These are phyloP conservation scores for Aspergillus ibericus DNA, from an alignment of 2,329 filamentous ascomycete genomes.

Conservation along the genomic window DNA sequence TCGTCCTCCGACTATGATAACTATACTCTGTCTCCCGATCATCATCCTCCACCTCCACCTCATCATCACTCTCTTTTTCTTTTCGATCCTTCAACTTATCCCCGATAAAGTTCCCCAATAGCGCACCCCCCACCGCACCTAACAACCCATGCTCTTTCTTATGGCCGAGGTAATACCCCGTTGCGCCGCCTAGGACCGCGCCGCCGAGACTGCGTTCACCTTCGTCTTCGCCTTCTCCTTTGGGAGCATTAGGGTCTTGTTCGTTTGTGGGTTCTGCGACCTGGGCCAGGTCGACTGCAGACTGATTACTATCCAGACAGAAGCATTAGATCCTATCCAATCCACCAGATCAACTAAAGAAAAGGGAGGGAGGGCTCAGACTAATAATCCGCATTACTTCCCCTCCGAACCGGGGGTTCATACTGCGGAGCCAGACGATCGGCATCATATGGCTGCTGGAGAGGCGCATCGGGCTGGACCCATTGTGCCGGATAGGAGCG, in stretches of 20 bases:
- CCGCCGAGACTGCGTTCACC: slow-evolving; percentile 58
- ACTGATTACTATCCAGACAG: background rate
- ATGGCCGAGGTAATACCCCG: slow-evolving; percentile 59
- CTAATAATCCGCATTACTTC: slow-evolving; percentile 25
- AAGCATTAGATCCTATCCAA: too few species aligned
- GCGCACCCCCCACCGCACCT: slow-evolving; percentile 58
- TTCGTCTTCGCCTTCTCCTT: slow-evolving; percentile 49
- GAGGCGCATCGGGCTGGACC: slow-evolving; percentile 2
- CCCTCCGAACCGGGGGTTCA: slow-evolving; percentile 2
- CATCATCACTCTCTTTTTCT: slow-evolving; percentile 37
- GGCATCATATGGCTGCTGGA: slow-evolving; percentile 6
- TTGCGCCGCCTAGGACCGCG: slow-evolving; percentile 57
- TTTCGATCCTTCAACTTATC: slow-evolving; percentile 51
- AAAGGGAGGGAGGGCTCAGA: background rate
- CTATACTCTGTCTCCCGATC: slow-evolving; percentile 19
- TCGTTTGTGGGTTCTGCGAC: background rate
- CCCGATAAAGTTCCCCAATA: slow-evolving; percentile 57
- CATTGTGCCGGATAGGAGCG: slow-evolving; percentile 12
- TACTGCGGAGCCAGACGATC: slow-evolving; percentile 11
- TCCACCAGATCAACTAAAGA: background rate
- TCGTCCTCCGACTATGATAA: slow-evolving; percentile 13
- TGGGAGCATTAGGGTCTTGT: background rate
- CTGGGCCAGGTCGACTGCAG: background rate
- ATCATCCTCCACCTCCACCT: slow-evolving; percentile 9
- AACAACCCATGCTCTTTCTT: slow-evolving; percentile 58